Base-by-base conservation (phyloP, 2,329 filamentous ascomycete genomes). In the Penicillium sp. region DNA sequence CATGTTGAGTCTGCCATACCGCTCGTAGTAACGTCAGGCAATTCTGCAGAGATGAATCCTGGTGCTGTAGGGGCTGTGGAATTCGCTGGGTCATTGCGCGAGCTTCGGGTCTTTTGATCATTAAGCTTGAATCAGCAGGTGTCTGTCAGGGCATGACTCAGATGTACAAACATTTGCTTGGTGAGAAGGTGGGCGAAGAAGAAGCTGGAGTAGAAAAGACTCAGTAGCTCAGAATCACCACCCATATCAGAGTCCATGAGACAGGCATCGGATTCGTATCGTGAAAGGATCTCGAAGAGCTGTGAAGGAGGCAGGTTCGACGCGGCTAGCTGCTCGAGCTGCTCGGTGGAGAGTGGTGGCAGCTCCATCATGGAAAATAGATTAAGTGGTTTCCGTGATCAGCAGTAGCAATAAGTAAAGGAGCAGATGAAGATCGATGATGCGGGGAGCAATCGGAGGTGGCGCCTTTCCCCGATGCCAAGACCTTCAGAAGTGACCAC, bases 401-500 rank as follows among this genome's bases (percentile, higher is more conserved):
- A 10, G 32, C 14, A 45, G 42, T 13, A 11, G 31, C 6, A 52
- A 36, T 28, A 18, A 40, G 28, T 29, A 38, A 28, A 37, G 31
- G 20, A 34, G 18, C 13, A 27, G 24, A 43, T 36, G 20, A 47
- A 34, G 50, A 40, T 47, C 18, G 46, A 48, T 42, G 49, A 55
- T 64, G 63, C 60, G 63, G 64, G 64, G 63, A 64, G 57, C 48
- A 56, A 49, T 56, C 60, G 60, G 63, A 63, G 60, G 58, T 55
- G 47, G 49, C 50, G 40, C 49, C 45, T 55, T 51, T 59, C 51
- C 50, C 56, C 56, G 55, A 50, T 53, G 67, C 68, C 68, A 70
- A 70, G 68, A 58, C 60, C 57, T 51, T 51, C 52, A 55, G 58
- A 67, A 69, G 64, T 66, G 67, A 70, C 66, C 68, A 70, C 67